A percentile compares a stretch with the other conserved stretches of the same genome.
These are phyloP conservation scores for Avena sativa DNA, from an alignment of 176 grass and related monocot genomes.

Conservation along the genomic window DNA sequence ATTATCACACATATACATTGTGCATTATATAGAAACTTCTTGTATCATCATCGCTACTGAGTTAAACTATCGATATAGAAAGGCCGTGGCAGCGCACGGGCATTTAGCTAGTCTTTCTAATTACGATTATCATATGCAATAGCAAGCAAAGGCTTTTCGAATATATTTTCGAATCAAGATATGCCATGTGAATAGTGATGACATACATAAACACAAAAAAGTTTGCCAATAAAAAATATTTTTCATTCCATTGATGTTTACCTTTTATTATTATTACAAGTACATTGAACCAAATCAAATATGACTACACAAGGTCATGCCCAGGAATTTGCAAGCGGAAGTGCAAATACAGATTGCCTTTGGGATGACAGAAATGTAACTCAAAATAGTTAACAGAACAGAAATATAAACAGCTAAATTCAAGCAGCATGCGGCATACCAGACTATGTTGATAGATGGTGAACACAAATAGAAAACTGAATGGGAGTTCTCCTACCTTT, in stretches of 20 bases:
- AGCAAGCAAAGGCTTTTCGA: constrained; percentile 16
- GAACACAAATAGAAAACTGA: background rate
- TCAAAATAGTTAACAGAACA: constrained; percentile 14
- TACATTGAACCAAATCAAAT: constrained; percentile 24
- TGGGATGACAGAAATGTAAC: constrained; percentile 6
- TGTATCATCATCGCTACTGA: too few relatives aligned
- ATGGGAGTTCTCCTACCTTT: constrained; percentile 39
- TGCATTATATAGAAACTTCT: too few relatives aligned
- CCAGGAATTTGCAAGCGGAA: constrained; percentile 3
- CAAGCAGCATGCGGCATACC: background rate
- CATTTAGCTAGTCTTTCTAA: background rate
- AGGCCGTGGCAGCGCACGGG: too few relatives aligned
- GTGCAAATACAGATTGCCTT: constrained; percentile 8
- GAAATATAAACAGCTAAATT: background rate
- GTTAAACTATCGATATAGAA: too few relatives aligned
- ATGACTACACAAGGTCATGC: background rate
- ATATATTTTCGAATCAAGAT: constrained; percentile 18
- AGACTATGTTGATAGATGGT: constrained; percentile 24
- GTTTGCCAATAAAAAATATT: background rate
- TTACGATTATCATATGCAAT: constrained; percentile 7
- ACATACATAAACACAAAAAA: constrained; percentile 22
- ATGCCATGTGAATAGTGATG: background rate
- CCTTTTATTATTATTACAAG: background rate
- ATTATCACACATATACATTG: too few relatives aligned
- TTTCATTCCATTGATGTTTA: background rate